Evolutionary conservation across 1,284 basidiomycete genomes (phyloP).

Genomic region (Coniophora puteana): DNA sequence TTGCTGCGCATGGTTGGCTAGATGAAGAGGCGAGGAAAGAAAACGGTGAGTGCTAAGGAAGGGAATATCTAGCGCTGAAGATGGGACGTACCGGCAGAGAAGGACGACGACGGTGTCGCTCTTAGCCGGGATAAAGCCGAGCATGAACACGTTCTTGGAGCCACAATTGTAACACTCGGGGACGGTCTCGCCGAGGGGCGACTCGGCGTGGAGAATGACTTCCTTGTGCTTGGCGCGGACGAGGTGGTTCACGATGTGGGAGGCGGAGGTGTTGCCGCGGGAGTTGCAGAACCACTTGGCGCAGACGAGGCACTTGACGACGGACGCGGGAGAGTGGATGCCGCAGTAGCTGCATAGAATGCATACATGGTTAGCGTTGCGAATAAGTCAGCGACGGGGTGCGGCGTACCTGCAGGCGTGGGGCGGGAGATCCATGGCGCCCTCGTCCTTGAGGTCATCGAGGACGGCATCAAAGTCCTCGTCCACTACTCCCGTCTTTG

Average conservation of each 20-base stretch:
- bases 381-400: background rate
- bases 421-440: conserved; percentile 77
- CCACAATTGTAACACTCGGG: conserved; percentile 99
- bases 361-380: conserved; percentile 9
- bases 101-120: conserved; percentile 98
- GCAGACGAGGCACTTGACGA: conserved; percentile 95
- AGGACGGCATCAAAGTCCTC: conserved; percentile 85
- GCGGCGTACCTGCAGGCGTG: conserved; percentile 89
- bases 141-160: conserved; percentile 99
- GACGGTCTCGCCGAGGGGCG: conserved; percentile 93
- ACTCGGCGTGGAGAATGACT: conserved; percentile 93
- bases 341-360: conserved; percentile 81
- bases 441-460: conserved; percentile 86
- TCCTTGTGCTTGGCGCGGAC: conserved; percentile 99
- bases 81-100: conserved; percentile 86
- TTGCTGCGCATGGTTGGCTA: conserved; percentile 96
- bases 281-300: conserved; percentile 99
- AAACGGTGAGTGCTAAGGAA: conserved; percentile 1
- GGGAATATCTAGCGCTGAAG: no score
- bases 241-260: conserved; percentile 98
- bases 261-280: conserved; percentile 96
- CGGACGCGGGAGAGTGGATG: conserved; percentile 96
- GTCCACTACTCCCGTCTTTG: conserved; percentile 46
- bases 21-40: conserved; percentile 11
- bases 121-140: conserved; percentile 99